Percentiles rank a stretch among this genome's conserved stretches.
Conservation (phyloP, 148 eudicot genomes). For the Vaccinium macrocarpon region DNA sequence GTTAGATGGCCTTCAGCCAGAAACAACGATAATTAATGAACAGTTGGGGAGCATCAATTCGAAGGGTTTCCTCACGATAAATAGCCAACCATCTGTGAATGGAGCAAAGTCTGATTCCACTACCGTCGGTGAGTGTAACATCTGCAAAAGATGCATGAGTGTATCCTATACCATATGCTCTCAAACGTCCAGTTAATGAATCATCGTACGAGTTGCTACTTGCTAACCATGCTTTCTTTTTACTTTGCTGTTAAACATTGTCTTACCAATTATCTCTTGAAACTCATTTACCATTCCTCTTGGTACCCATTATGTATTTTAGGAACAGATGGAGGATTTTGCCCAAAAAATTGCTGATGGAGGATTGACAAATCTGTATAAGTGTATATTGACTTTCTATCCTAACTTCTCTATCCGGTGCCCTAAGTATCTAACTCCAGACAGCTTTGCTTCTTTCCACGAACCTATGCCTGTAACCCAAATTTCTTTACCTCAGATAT, state of each 20-base stretch:
- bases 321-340: neutral
- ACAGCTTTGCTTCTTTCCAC: neutral
- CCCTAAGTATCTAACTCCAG: neutral
- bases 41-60: slow-evolving; percentile 57
- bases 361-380: neutral
- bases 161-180: neutral
- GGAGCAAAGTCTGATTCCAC: slow-evolving; percentile 84
- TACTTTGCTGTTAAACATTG: too few species aligned
- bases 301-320: neutral
- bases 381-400: neutral
- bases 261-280: neutral
- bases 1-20: slow-evolving; percentile 95
- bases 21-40: slow-evolving; percentile 80
- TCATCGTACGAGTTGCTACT: neutral
- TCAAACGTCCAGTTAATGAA: neutral
- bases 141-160: neutral
- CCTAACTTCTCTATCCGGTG: neutral
- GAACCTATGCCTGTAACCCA: neutral
- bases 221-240: neutral
- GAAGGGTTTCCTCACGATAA: slow-evolving; percentile 90
- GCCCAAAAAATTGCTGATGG: neutral
- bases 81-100: slow-evolving; percentile 95
- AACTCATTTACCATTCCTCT: neutral
- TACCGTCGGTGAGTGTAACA: slow-evolving; percentile 62
- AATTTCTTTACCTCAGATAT: neutral